Percentiles rank a stretch among this genome's conserved stretches.
Evolutionary conservation across 2,329 filamentous ascomycete species (phyloP).

Genomic region (Aspergillus sp.): DNA sequence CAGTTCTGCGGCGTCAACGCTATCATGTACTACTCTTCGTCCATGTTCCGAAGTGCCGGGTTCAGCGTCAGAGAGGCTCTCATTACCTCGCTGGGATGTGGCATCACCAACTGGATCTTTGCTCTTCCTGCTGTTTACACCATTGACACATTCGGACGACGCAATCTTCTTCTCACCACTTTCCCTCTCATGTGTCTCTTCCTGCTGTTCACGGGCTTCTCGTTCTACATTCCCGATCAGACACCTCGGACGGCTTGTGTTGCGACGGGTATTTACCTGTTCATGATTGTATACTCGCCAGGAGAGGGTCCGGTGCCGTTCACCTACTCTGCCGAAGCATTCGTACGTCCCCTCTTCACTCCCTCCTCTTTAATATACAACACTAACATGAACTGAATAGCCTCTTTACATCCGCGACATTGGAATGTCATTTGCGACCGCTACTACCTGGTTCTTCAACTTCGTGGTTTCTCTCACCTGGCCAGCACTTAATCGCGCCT

Average conservation of each 20-base stretch:
- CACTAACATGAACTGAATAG: not conserved
- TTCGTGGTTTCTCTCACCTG: constrained; percentile 51
- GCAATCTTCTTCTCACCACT: constrained; percentile 58
- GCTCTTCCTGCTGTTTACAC: constrained; percentile 61
- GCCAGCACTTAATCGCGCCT: constrained; percentile 45
- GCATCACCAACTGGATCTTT: constrained; percentile 62
- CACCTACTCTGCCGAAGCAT: constrained; percentile 61
- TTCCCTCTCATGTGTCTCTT: constrained; percentile 50
- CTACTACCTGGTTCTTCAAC: constrained; percentile 55
- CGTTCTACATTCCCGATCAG: constrained; percentile 34
- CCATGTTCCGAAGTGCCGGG: constrained; percentile 55
- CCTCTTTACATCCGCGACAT: constrained; percentile 58
- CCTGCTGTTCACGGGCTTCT: constrained; percentile 47
- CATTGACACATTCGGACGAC: constrained; percentile 62
- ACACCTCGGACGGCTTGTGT: constrained; percentile 37
- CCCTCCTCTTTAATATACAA: not conserved
- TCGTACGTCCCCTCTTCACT: constrained; percentile 21
- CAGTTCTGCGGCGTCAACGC: constrained; percentile 50
- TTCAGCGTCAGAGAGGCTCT: constrained; percentile 51
- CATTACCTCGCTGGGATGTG: constrained; percentile 58
- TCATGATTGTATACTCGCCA: constrained; percentile 50
- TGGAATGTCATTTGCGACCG: constrained; percentile 56
- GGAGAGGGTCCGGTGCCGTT: constrained; percentile 61
- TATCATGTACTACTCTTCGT: constrained; percentile 58
- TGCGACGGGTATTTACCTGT: constrained; percentile 41